phyloP scores from a whole-genome alignment of 352 stramenopile species.

The Peronospora destructor region DNA sequence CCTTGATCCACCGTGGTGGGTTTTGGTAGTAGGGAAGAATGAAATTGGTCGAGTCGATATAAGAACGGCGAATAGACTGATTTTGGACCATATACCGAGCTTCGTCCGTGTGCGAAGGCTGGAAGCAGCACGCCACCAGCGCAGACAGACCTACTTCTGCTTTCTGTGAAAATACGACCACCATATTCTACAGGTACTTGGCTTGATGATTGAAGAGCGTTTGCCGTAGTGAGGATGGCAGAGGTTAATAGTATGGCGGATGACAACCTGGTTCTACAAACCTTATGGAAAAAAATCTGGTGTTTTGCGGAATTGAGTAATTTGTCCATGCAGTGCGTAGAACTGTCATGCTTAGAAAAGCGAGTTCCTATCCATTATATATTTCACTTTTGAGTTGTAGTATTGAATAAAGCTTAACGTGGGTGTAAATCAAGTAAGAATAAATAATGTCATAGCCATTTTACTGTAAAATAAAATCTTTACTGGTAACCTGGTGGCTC shows the following conservation, averaged over 20 bases:
- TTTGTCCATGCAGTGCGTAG: too few species aligned
- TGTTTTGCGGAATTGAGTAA: too few species aligned
- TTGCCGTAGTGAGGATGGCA: background rate
- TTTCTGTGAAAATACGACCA: conserved; percentile 19
- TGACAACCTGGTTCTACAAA: too few species aligned
- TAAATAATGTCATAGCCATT: too few species aligned
- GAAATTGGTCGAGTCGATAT: conserved; percentile 9
- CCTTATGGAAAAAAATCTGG: too few species aligned
- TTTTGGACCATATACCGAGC: conserved; percentile 36
- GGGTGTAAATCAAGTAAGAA: too few species aligned
- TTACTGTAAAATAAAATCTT: too few species aligned
- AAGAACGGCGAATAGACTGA: conserved; percentile 12
- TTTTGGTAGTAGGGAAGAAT: conserved; percentile 39
- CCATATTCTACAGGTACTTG: conserved; percentile 3
- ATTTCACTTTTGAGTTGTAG: too few species aligned
- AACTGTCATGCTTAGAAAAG: too few species aligned
- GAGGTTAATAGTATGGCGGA: background rate
- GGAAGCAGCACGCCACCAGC: conserved; percentile 59
- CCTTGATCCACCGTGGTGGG: conserved; percentile 54
- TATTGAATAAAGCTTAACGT: too few species aligned
- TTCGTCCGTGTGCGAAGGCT: conserved; percentile 31
- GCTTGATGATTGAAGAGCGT: background rate
- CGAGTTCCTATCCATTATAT: too few species aligned
- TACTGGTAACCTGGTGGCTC: too few species aligned
- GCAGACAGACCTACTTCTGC: conserved; percentile 32